These are phyloP conservation scores for Achaetomium macrosporum DNA, from an alignment of 2,329 filamentous ascomycete genomes.

Conservation along the genomic window DNA sequence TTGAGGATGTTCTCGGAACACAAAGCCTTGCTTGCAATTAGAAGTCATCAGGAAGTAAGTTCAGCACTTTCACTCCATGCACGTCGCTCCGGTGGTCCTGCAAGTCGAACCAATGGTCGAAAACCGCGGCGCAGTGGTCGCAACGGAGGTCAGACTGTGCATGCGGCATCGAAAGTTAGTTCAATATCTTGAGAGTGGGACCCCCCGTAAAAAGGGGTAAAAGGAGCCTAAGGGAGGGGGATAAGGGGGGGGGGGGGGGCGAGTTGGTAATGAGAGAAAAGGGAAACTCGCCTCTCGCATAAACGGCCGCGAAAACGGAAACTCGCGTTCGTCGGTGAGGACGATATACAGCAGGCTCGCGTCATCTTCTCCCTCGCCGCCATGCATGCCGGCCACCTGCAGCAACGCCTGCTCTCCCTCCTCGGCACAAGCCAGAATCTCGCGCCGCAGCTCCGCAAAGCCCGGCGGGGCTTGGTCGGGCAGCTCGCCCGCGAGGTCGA, in stretches of 20 bases:
- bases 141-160: constrained; percentile 8
- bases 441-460: constrained; percentile 7
- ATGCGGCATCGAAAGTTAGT: no score
- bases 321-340: neutral
- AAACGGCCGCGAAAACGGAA: constrained; percentile 8
- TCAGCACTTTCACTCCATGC: no score
- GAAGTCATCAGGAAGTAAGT: no score
- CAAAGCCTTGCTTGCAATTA: no score
- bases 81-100: no score
- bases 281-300: neutral
- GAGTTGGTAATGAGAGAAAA: no score
- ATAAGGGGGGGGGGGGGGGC: no score
- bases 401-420: neutral
- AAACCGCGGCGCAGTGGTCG: neutral
- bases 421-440: constrained; percentile 3
- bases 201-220: no score
- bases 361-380: neutral
- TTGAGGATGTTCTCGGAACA: no score
- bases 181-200: no score
- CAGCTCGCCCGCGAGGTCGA: neutral
- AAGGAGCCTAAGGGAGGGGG: no score
- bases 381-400: neutral
- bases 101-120: no score
- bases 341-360: constrained; percentile 1
- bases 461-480: constrained; percentile 4